These are phyloP conservation scores for Pichia inconspicua DNA, from an alignment of 1,139 yeast genomes.

Conservation along the genomic window DNA sequence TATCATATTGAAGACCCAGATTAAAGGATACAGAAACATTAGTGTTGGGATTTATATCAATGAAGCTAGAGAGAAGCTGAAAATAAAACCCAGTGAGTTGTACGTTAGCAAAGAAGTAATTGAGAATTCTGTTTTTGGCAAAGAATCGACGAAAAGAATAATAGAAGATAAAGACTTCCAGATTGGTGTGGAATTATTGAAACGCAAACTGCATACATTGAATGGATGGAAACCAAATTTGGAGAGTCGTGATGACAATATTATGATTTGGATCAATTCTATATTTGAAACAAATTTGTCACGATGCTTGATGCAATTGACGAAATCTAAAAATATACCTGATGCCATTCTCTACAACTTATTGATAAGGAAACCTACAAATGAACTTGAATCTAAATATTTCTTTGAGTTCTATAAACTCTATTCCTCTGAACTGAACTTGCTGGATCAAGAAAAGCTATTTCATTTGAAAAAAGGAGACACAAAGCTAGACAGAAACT, in stretches of 20 bases:
- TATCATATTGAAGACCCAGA: slow-evolving; percentile 52
- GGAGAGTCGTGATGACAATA: slow-evolving; percentile 18
- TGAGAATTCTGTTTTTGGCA: slow-evolving; percentile 9
- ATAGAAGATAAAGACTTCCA: slow-evolving; percentile 11
- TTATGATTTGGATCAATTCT: slow-evolving; percentile 26
- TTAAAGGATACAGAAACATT: slow-evolving; percentile 34
- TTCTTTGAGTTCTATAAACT: slow-evolving; percentile 20
- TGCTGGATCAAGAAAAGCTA: slow-evolving; percentile 25
- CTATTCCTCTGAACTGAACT: slow-evolving; percentile 14
- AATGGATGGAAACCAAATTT: slow-evolving; percentile 17
- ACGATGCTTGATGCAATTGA: slow-evolving; percentile 25
- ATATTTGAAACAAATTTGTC: slow-evolving; percentile 21
- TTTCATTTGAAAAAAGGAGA: slow-evolving; percentile 18
- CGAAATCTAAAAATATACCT: slow-evolving; percentile 25
- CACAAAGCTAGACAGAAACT: slow-evolving; percentile 14
- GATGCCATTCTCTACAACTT: slow-evolving; percentile 25
- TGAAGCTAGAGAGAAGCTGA: neutral
- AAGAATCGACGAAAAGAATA: slow-evolving; percentile 5
- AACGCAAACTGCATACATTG: slow-evolving; percentile 17
- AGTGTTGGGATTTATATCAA: slow-evolving; percentile 7
- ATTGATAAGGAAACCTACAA: slow-evolving; percentile 23
- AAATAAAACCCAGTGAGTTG: slow-evolving; percentile 9
- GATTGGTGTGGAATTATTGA: slow-evolving; percentile 16
- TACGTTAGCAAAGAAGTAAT: slow-evolving; percentile 9
- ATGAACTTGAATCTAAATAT: slow-evolving; percentile 24